Evolutionary conservation across 2,329 filamentous ascomycete genomes (phyloP), one percentile per base, ranked within the genome.

Genomic region (Zalaria obscura): DNA sequence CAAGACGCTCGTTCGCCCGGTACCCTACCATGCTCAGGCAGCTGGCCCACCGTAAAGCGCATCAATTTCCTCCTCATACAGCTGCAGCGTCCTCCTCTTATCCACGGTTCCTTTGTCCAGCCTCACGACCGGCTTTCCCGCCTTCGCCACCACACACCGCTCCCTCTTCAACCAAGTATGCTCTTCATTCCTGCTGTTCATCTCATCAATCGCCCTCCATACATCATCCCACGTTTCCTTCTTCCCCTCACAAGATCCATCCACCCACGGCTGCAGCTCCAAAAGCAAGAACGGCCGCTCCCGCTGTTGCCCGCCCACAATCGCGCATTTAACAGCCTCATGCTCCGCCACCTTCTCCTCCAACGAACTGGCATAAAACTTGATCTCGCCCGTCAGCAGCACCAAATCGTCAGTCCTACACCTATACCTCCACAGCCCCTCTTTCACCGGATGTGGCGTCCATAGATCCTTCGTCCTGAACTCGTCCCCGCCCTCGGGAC

Each of bases 391-490:
- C 11, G 27, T 44, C 4, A 44, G 27, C 2, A 44, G 18, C 3
- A 44, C 35, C 25, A 44, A 25, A 25, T 44, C 42, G 10, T 43
- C 41, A 10, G 34, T 43, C 10, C 41, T 18, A 11, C 41, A 39
- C 10, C 37, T 40, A 27, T 43, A 43, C 8, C 29, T 33, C 41
- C 41, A 43, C 3, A 43, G 28, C 2, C 38, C 41, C 25, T 27
- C 10, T 11, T 43, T 43, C 2, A 3, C 26, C 1, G 38, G 41
- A 33, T 43, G 41, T 5, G 41, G 41, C 11, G 38, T 39, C 11
- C 38, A 43, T 4, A 43, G 28, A 34, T 43, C 41, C 27, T 43
- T 43, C 4, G 41, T 43, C 4, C 38, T 36, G 28, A 40, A 43
- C n/a, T 43, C 37, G 3, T 10, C 38, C 5, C 18, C 3, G 10